Conservation (phyloP, 345 rosid genomes). For the Cardiospermum halicacabum region DNA sequence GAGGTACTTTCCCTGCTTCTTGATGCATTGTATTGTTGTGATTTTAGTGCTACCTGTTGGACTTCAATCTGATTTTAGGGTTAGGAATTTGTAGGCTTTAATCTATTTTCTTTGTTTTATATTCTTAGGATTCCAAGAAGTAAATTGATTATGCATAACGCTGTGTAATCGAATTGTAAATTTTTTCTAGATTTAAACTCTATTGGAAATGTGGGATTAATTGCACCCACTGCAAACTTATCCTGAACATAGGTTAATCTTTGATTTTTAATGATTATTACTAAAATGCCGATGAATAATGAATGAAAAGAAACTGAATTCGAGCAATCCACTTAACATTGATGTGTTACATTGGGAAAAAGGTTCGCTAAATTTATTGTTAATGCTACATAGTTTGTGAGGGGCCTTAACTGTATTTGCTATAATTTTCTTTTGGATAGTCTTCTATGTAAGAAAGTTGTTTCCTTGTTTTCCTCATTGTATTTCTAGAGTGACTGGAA, state of each 20-base stretch:
- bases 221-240: neutral
- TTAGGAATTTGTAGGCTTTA: neutral
- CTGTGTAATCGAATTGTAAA: neutral
- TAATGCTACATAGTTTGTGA: neutral
- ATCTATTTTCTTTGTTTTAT: neutral
- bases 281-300: too few relatives aligned
- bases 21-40: neutral
- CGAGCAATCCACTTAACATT: neutral
- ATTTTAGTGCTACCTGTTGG: neutral
- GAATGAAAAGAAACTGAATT: neutral
- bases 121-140: neutral
- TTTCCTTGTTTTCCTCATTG: neutral
- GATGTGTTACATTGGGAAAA: neutral
- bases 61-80: too few relatives aligned
- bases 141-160: neutral
- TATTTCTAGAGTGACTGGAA: neutral
- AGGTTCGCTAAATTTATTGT: neutral
- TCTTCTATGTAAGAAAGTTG: neutral
- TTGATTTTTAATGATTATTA: neutral
- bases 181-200: neutral
- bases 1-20: conserved; percentile 46
- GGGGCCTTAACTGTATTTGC: neutral
- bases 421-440: neutral
- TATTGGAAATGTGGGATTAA: neutral
- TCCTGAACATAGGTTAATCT: neutral